Evolutionary conservation across 805 yeast species (phyloP).

Genomic region (Barnettozyma sucrosica): DNA sequence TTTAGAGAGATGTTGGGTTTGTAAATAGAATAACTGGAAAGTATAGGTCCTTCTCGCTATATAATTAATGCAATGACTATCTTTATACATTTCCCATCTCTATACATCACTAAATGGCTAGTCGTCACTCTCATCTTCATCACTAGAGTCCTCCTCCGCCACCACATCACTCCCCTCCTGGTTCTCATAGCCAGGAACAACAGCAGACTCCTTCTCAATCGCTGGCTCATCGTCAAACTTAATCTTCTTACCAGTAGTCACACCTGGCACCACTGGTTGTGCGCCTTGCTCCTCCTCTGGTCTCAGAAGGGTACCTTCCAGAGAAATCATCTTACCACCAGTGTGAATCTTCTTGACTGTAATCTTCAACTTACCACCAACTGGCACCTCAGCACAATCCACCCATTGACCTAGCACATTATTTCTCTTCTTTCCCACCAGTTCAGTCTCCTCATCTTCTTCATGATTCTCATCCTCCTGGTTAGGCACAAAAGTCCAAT

Average conservation of each 20-base stretch:
- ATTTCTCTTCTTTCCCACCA: slow-evolving; percentile 7
- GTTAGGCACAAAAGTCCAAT: slow-evolving; percentile 80
- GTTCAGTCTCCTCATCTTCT: slow-evolving; percentile 19
- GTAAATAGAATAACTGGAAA: slow-evolving; percentile 2
- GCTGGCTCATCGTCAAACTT: slow-evolving; percentile 35
- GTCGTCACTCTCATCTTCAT: slow-evolving; percentile 24
- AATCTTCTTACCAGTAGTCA: slow-evolving; percentile 32
- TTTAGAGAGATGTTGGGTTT: slow-evolving; percentile 26
- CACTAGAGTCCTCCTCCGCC: slow-evolving; percentile 25
- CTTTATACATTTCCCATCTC: neutral
- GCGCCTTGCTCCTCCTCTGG: slow-evolving; percentile 43
- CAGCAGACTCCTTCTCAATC: slow-evolving; percentile 23
- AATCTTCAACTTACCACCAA: slow-evolving; percentile 81
- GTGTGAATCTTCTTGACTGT: slow-evolving; percentile 65
- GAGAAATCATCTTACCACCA: slow-evolving; percentile 75
- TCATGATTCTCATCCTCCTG: slow-evolving; percentile 53
- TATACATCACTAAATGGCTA: slow-evolving; percentile 1
- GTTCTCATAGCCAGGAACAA: slow-evolving; percentile 11
- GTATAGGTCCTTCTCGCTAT: neutral
- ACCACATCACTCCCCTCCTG: slow-evolving; percentile 22
- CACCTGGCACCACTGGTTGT: slow-evolving; percentile 41
- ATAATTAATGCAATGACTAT: slow-evolving; percentile 1
- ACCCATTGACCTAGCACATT: slow-evolving; percentile 73
- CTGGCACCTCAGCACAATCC: slow-evolving; percentile 63
- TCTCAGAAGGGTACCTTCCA: slow-evolving; percentile 71